Base-by-base conservation (phyloP, 768 basidiomycete species). In the Vishniacozyma victoriae region DNA sequence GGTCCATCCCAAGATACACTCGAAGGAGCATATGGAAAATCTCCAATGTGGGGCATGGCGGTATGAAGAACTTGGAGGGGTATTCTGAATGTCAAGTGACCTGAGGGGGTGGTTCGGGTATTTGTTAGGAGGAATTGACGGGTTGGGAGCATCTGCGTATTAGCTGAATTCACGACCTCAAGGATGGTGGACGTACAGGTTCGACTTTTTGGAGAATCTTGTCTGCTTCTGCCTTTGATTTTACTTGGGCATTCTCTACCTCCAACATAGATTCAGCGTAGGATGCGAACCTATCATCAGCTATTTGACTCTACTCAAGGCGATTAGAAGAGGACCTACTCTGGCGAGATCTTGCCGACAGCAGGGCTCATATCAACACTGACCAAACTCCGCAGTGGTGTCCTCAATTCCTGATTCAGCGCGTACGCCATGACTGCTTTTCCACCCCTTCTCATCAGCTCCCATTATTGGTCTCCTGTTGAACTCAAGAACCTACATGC, bases 111-210 rank as follows among this genome's bases (percentile, higher is more conserved):
- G 24, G 78, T 69, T 16, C 78, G 67, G 18, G 90, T 75, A 72
- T 95, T 95, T 12, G 91, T 92, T 26, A 93, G 74, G 18, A 95
- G 76, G 74, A 91, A 95, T 41, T 87, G 82, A 22, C 87, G 82
- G 23, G 86, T 77, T 37, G 76, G 73, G 0, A 84, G 70, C 40
- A 87, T 82, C 91, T 93, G 52, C 29, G n/a, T n/a, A n/a, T 9
- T n/a, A 33, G 29, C 29, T 33, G 29, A 33, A 9, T 33, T 33
- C 9, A 9, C 29, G 29, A 33, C 9, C 9, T n/a, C 29, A 33
- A n/a, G n/a, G 9, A 9, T n/a, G 7, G 19, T 23, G 23, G 20
- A 71, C 76, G 3, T 43, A 85, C 89, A 44, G 78, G 73, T 64
- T 91, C 87, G 44, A 78, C 78, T 41, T 77, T 71, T 13, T 75